Percentiles rank a stretch among this genome's conserved stretches.
phyloP scores from a whole-genome alignment of 352 stramenopile species.

The Globisporangium perplexum region DNA sequence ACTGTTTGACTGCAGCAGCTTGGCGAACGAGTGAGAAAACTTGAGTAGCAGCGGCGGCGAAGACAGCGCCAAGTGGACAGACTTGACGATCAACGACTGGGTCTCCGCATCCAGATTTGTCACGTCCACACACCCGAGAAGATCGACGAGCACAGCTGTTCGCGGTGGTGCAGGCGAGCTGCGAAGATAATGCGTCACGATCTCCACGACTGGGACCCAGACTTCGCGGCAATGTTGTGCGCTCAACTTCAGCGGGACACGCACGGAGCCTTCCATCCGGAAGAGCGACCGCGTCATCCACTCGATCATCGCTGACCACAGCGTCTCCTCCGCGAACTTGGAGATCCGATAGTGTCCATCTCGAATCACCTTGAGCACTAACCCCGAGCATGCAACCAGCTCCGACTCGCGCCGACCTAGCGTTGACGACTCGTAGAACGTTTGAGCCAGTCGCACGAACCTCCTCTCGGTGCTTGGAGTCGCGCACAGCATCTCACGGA shows the following conservation, averaged over 20 bases:
- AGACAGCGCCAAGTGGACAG: conserved; percentile 12
- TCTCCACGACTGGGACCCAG: conserved; percentile 8
- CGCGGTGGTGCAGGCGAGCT: conserved; percentile 1
- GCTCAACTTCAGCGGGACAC: not conserved
- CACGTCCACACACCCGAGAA: conserved; percentile 11
- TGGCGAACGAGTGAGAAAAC: conserved; percentile 11
- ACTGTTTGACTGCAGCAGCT: conserved; percentile 10
- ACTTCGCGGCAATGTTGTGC: not conserved
- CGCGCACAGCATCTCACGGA: conserved; percentile 29
- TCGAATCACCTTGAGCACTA: conserved; percentile 25
- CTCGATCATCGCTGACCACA: conserved; percentile 28
- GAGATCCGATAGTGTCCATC: conserved; percentile 17
- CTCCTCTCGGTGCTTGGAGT: conserved; percentile 21
- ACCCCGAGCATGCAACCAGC: conserved; percentile 14
- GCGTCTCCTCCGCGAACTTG: conserved; percentile 21
- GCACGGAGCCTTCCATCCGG: not conserved
- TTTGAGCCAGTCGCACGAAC: conserved; percentile 26
- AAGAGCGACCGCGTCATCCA: conserved; percentile 10
- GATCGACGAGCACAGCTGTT: conserved; percentile 4
- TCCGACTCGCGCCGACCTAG: conserved; percentile 12
- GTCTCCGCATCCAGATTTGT: not conserved
- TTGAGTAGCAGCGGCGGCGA: conserved; percentile 9
- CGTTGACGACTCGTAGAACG: conserved; percentile 26
- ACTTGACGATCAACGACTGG: conserved; percentile 4
- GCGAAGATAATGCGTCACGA: conserved; percentile 9